Evolutionary conservation across 2,329 filamentous ascomycete species (phyloP).

Genomic region (Microdochium paspali): DNA sequence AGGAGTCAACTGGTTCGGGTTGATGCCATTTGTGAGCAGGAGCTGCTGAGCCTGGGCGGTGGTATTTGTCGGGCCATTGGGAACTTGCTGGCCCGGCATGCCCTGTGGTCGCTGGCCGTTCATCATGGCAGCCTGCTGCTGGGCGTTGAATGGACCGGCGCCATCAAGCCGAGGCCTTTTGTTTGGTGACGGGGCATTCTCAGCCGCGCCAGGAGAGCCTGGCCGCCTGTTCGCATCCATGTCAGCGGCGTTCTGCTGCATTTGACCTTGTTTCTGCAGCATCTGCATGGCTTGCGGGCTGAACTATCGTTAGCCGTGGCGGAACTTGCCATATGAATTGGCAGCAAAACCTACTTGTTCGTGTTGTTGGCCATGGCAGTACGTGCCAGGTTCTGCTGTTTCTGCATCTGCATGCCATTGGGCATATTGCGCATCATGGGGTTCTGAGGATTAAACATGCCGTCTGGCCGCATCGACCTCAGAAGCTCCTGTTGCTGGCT

Average conservation of each 20-base stretch:
- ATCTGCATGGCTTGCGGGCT: slow-evolving; percentile 64
- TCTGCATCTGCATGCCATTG: slow-evolving; percentile 51
- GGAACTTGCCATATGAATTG: no score
- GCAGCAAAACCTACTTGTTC: slow-evolving; percentile 58
- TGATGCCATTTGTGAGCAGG: slow-evolving; percentile 62
- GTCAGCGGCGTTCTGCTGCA: slow-evolving; percentile 80
- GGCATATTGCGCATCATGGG: slow-evolving; percentile 60
- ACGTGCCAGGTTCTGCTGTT: slow-evolving; percentile 56
- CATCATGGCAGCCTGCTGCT: slow-evolving; percentile 60
- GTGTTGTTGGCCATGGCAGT: slow-evolving; percentile 73
- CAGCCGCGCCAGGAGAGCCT: slow-evolving; percentile 71
- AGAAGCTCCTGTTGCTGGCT: slow-evolving; percentile 70
- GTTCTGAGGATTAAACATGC: slow-evolving; percentile 44
- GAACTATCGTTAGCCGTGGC: slow-evolving; percentile 1
- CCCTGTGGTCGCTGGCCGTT: slow-evolving; percentile 63
- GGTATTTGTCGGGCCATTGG: slow-evolving; percentile 12
- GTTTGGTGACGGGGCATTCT: slow-evolving; percentile 85
- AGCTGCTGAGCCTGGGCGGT: slow-evolving; percentile 47
- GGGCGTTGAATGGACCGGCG: slow-evolving; percentile 61
- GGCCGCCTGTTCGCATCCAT: slow-evolving; percentile 79
- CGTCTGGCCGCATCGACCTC: slow-evolving; percentile 58
- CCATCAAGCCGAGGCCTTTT: slow-evolving; percentile 81
- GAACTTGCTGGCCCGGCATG: background rate
- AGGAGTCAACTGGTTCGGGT: slow-evolving; percentile 61
- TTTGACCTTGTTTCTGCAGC: slow-evolving; percentile 66